These are phyloP conservation scores for Aspergillus oerlinghausenensis DNA, from an alignment of 2,329 filamentous ascomycete genomes.

Conservation along the genomic window DNA sequence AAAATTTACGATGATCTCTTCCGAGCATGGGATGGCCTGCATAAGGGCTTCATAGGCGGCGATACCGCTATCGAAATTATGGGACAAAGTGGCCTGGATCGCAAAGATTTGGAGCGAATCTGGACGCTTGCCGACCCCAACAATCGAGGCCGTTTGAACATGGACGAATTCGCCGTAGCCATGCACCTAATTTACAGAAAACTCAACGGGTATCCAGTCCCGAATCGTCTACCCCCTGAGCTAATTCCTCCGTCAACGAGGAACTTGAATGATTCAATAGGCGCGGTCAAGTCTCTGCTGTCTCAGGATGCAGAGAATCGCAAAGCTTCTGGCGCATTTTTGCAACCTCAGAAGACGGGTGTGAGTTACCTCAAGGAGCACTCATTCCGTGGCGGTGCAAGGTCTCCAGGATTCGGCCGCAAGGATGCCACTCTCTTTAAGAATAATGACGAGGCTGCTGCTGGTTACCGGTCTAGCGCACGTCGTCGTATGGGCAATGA, in stretches of 20 bases:
- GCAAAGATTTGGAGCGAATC: constrained; percentile 81
- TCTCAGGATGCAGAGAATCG: constrained; percentile 83
- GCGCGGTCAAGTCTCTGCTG: constrained; percentile 84
- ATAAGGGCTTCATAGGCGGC: constrained; percentile 86
- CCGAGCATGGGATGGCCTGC: constrained; percentile 91
- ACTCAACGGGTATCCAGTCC: constrained; percentile 90
- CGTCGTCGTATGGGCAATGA: constrained; percentile 73
- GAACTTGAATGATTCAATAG: constrained; percentile 89
- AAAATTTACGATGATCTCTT: constrained; percentile 93
- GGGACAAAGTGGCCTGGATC: constrained; percentile 89
- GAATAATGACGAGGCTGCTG: constrained; percentile 80
- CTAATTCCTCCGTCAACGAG: constrained; percentile 90
- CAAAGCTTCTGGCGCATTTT: constrained; percentile 81
- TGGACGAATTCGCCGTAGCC: constrained; percentile 95
- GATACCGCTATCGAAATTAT: constrained; percentile 96
- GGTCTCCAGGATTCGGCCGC: constrained; percentile 56
- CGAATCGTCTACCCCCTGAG: constrained; percentile 81
- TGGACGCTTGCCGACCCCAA: constrained; percentile 94
- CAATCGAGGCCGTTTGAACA: constrained; percentile 88
- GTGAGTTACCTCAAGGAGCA: constrained; percentile 96
- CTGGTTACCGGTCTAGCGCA: constrained; percentile 90
- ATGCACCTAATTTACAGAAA: constrained; percentile 99
- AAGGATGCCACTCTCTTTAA: constrained; percentile 97
- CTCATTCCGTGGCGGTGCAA: constrained; percentile 70
- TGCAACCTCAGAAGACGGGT: constrained; percentile 94